Evolutionary conservation across 768 basidiomycete species (phyloP), one percentile per base, ranked within the genome.

Genomic region (Amanita exitialis): DNA sequence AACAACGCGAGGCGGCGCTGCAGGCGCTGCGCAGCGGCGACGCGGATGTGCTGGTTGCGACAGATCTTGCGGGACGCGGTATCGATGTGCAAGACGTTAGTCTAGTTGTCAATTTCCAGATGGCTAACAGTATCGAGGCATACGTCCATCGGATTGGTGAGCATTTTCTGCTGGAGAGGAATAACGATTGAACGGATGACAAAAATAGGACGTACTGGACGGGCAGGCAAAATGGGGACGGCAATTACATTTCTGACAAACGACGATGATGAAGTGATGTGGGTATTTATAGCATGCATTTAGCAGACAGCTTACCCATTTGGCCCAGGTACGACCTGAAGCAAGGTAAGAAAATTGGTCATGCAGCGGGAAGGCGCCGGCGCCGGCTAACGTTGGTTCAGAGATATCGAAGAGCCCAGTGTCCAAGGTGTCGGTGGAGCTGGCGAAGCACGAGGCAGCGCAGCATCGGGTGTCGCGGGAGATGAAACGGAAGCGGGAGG

Each of bases 51-150:
- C 76, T 99, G 6, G 95, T 99, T 28, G 96, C 96, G 1, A 99
- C 96, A 4, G 96, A 99, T 66, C 74, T 99, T 39, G 96, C 96
- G 37, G 96, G 96, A 41, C 89, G 96, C 61, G 96, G 96, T 77
- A 98, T 98, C 66, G 96, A 99, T 67, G 95, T 99, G 10, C 90
- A 91, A 54, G 93, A 98, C 64, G 96, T 98, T 54, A 87, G 83
- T 54, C 73, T 96, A 46, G 95, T 98, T 55, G 83, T 98, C 74
- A 98, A 98, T 67, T 99, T 83, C 76, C 91, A 96, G 70, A 98
- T 98, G 95, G 81, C 93, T 4, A 81, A 79, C 59, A 90, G 87
- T 18, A 98, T 99, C 67, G 96, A 99, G 67, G 91, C 86, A 36
- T 97, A 96, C 62, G 91, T 98, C 42, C 95, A 98, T 68, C 86